Percentiles rank a stretch among this genome's conserved stretches.
Conservation (phyloP, 179 eudicot genomes). For the Patellifolia procumbens region DNA sequence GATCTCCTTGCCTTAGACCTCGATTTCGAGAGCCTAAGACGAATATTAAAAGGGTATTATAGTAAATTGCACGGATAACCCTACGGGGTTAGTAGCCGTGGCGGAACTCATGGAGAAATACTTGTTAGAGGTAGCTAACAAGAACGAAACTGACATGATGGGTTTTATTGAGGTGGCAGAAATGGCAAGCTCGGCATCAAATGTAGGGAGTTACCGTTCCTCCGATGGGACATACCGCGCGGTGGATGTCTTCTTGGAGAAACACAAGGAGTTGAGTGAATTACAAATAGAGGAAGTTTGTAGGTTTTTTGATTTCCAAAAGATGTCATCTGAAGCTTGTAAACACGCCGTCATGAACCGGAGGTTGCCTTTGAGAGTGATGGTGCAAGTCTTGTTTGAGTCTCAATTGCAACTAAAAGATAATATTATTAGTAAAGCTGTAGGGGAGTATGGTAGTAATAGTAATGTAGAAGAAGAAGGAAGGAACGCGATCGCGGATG, state of each 20-base stretch:
- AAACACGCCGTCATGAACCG: conserved; percentile 62
- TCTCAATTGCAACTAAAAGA: conserved; percentile 61
- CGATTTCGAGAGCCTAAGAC: conserved; percentile 48
- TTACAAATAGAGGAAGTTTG: conserved; percentile 56
- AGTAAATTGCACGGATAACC: conserved; percentile 29
- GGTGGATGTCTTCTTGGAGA: conserved; percentile 52
- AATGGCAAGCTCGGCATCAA: conserved; percentile 44
- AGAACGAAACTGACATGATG: conserved; percentile 36
- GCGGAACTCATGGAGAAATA: conserved; percentile 66
- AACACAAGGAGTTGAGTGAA: conserved; percentile 55
- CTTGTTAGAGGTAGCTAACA: conserved; percentile 57
- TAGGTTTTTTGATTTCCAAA: conserved; percentile 51
- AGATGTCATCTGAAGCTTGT: conserved; percentile 57
- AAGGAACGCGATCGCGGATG: conserved; percentile 15
- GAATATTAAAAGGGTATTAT: conserved; percentile 60
- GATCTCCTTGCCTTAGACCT: conserved; percentile 61
- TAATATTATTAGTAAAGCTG: conserved; percentile 42
- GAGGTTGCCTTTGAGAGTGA: conserved; percentile 55
- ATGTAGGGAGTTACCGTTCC: conserved; percentile 34
- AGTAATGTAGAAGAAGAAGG: conserved; percentile 28
- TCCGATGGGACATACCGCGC: conserved; percentile 70
- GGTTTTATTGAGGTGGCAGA: conserved; percentile 53
- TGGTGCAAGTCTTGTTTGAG: conserved; percentile 53
- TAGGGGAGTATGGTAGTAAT: conserved; percentile 26
- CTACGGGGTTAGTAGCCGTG: conserved; percentile 39